Base-by-base conservation (phyloP, 1,139 yeast genomes). In the Zygosaccharomyces sapae region DNA sequence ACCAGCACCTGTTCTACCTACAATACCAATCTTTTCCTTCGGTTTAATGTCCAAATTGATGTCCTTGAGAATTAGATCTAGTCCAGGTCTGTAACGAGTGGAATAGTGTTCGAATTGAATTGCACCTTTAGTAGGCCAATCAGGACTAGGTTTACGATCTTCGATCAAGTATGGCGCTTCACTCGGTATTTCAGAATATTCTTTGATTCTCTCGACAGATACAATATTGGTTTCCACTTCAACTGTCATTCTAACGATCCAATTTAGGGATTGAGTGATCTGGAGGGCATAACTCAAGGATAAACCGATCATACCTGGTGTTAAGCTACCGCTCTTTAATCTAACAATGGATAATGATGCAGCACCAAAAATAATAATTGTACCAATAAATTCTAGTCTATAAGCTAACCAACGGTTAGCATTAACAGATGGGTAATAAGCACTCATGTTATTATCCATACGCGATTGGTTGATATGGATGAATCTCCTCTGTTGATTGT, bases 171-270 rank as follows among this genome's bases (percentile, higher is more conserved):
- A 83, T 0, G 96, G 88, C 2, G 96, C 97, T 70, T 92, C 98
- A n/a, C 89, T 74, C 37, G 73, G 71, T 57, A 92, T 74, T 36
- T 70, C 66, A 13, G 95, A 79, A 68, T 92, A 92, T 67, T 92
- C 97, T 68, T 86, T 73, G 49, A 90, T 83, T 74, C 98, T 83
- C 70, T 92, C 98, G 38, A 92, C 97, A 4, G 96, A 86, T 40
- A 92, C 97, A 71, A 92, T 90, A 66, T 90, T 90, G 9, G 97
- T 88, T 66, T 92, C 98, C 45, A 92, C 96, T 61, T 90, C 97
- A 47, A 90, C 97, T 0, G 96, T 88, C 97, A 90, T 90, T 70
- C 97, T 78, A 31, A 92, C 97, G 68, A 90, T 88, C 97, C 97
- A 90, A 69, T 90, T 90, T 69, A 92, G 77, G 0, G 96, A 77